These are phyloP conservation scores for Wickerhamiella bombiphila DNA, from an alignment of 805 yeast species.

Conservation along the genomic window DNA sequence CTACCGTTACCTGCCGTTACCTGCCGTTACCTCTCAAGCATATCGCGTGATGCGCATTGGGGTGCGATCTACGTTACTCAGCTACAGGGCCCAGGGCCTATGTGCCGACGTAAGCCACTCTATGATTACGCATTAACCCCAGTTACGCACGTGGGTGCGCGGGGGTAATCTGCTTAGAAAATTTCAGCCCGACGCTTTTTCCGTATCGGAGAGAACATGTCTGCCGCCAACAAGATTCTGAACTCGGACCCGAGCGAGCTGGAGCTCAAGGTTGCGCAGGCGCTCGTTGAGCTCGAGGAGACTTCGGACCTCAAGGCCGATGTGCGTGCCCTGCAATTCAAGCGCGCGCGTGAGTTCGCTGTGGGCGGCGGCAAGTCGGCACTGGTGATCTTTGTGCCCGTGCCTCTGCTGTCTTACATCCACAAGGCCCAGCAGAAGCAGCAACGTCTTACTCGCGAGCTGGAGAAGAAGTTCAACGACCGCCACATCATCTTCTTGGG, in stretches of 20 bases:
- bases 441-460: slow-evolving; percentile 85
- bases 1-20: too few species aligned
- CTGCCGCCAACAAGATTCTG: slow-evolving; percentile 93
- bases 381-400: slow-evolving; percentile 95
- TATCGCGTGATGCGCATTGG: too few species aligned
- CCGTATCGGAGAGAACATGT: slow-evolving; percentile 37
- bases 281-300: slow-evolving; percentile 88
- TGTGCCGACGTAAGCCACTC: too few species aligned
- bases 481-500: slow-evolving; percentile 98
- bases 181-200: background rate
- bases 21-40: too few species aligned
- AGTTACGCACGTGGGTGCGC: too few species aligned
- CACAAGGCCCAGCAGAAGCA: slow-evolving; percentile 97
- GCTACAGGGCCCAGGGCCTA: too few species aligned
- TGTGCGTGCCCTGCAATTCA: slow-evolving; percentile 96
- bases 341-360: slow-evolving; percentile 95
- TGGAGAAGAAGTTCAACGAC: slow-evolving; percentile 99
- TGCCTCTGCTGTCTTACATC: slow-evolving; percentile 80
- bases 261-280: slow-evolving; percentile 99
- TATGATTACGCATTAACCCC: too few species aligned
- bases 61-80: too few species aligned
- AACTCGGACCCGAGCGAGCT: slow-evolving; percentile 92
- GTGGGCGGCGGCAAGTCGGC: slow-evolving; percentile 98
- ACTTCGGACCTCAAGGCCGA: slow-evolving; percentile 94
- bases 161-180: too few species aligned